Conservation (phyloP, 192 early-diverging fungal genomes). For the Helicostylum pulchrum region DNA sequence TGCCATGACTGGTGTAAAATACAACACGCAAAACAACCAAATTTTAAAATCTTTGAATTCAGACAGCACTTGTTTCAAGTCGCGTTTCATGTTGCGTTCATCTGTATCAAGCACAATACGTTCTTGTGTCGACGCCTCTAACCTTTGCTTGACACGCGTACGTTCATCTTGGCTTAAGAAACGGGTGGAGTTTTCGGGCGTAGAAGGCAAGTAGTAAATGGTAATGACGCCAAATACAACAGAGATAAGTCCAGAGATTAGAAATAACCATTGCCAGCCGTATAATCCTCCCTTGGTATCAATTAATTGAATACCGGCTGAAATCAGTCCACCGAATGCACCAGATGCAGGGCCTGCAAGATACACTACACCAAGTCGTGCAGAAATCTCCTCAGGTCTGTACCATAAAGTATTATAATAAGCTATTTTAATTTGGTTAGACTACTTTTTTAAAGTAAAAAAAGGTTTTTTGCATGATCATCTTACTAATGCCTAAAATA, state of each 20-base stretch:
- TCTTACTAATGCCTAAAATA: slow-evolving; percentile 16
- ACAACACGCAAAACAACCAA: slow-evolving; percentile 33
- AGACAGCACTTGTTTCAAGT: background rate
- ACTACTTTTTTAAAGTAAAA: too few species aligned
- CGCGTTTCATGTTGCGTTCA: background rate
- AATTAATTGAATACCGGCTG: slow-evolving; percentile 30
- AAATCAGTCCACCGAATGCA: slow-evolving; percentile 36
- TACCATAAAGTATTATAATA: slow-evolving; percentile 38
- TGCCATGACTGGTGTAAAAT: slow-evolving; percentile 38
- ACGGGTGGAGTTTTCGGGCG: slow-evolving; percentile 17
- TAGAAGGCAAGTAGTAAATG: slow-evolving; percentile 30
- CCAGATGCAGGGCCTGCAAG: slow-evolving; percentile 35
- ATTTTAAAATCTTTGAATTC: slow-evolving; percentile 30
- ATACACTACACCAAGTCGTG: slow-evolving; percentile 29
- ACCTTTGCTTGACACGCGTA: slow-evolving; percentile 10
- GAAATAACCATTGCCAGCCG: slow-evolving; percentile 35
- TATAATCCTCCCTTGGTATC: slow-evolving; percentile 27
- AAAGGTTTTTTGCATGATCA: background rate
- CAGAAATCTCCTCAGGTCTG: slow-evolving; percentile 31
- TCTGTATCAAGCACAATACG: background rate
- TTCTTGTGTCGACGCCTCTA: background rate
- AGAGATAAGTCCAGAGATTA: slow-evolving; percentile 26
- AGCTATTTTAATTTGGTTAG: slow-evolving; percentile 8
- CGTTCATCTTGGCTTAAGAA: slow-evolving; percentile 31
- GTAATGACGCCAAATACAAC: slow-evolving; percentile 30